Conservation (phyloP, 768 basidiomycete genomes). For the Hebeloma cylindrosporum region DNA sequence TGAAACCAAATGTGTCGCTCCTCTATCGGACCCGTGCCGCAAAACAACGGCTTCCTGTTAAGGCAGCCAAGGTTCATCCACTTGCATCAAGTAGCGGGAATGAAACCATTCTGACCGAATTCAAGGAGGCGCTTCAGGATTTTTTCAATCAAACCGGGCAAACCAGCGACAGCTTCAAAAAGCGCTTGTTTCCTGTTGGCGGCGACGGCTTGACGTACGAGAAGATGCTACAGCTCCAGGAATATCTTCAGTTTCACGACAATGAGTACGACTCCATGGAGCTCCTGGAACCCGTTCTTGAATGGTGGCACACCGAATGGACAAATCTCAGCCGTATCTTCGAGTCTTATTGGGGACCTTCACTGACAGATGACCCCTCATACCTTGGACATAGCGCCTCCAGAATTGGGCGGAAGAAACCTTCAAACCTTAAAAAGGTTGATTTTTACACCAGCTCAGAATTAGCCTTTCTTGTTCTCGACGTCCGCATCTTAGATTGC, state of each 20-base stretch:
- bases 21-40: conserved; percentile 24
- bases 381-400: conserved; percentile 30
- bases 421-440: conserved; percentile 33
- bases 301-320: conserved; percentile 31
- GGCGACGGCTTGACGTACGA: conserved; percentile 40
- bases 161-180: conserved; percentile 17
- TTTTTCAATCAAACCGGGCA: conserved; percentile 35
- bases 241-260: conserved; percentile 28
- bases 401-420: conserved; percentile 27
- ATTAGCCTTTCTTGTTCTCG: conserved; percentile 26
- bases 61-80: conserved; percentile 23
- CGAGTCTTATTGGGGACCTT: conserved; percentile 32
- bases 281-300: conserved; percentile 25
- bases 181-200: conserved; percentile 25
- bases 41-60: conserved; percentile 8
- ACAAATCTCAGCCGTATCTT: conserved; percentile 28
- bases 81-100: conserved; percentile 28
- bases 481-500: conserved; percentile 33
- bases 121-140: conserved; percentile 32
- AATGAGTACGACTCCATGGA: conserved; percentile 20
- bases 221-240: conserved; percentile 24
- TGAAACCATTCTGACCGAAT: conserved; percentile 27
- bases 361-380: conserved; percentile 25
- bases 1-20: conserved; percentile 19
- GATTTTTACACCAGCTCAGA: conserved; percentile 28